phyloP scores from a whole-genome alignment of 2,329 filamentous ascomycete genomes.

The Scolecobasidium constrictum region DNA sequence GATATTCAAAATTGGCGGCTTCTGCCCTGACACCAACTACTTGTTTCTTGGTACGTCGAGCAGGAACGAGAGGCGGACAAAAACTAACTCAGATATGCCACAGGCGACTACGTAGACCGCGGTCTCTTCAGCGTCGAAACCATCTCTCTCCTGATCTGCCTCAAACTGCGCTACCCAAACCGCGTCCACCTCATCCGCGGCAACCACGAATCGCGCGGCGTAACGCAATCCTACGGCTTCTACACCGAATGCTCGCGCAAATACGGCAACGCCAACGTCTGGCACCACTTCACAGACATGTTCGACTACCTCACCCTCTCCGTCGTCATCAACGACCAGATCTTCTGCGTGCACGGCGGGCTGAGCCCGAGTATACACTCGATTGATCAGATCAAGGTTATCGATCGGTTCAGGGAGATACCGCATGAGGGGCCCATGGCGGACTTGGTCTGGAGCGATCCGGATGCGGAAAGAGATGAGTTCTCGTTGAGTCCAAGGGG shows the following conservation, averaged over 20 bases:
- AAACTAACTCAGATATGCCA: neutral
- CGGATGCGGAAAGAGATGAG: conserved; percentile 93
- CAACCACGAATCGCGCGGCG: conserved; percentile 94
- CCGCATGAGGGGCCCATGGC: conserved; percentile 98
- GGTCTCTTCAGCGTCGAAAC: conserved; percentile 98
- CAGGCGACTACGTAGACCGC: conserved; percentile 95
- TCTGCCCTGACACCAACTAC: conserved; percentile 96
- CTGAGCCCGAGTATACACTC: conserved; percentile 68
- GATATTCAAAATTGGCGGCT: conserved; percentile 97
- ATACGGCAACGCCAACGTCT: conserved; percentile 96
- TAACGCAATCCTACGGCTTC: conserved; percentile 98
- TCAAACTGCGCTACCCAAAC: conserved; percentile 93
- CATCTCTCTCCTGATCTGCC: conserved; percentile 91
- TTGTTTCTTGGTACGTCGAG: conserved; percentile 68
- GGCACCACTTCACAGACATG: conserved; percentile 99
- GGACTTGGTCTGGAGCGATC: conserved; percentile 97
- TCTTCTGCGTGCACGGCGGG: conserved; percentile 96
- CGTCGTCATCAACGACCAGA: conserved; percentile 97
- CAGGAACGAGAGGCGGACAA: neutral
- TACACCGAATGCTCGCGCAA: conserved; percentile 97
- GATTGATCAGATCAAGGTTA: conserved; percentile 99
- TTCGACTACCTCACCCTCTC: conserved; percentile 96
- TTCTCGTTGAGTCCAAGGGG: conserved; percentile 90
- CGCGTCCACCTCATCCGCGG: conserved; percentile 93
- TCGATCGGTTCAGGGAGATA: conserved; percentile 96